A percentile compares a stretch with the other conserved stretches of the same genome.
Evolutionary conservation across 306 rosid genomes (phyloP).

Genomic region (Dalbergia oliveri): DNA sequence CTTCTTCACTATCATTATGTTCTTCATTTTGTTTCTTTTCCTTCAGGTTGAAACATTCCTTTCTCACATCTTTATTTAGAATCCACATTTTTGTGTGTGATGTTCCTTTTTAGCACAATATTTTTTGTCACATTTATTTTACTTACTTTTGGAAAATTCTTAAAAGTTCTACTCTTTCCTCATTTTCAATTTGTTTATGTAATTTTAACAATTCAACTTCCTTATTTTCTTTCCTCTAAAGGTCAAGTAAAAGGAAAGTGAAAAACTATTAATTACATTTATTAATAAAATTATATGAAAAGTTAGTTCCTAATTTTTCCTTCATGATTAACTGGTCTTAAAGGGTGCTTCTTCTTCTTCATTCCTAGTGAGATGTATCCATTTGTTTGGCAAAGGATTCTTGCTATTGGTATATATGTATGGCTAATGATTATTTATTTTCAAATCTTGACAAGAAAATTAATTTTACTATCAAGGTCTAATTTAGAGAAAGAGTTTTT

Average conservation of each 20-base stretch:
- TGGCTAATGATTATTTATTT: no score
- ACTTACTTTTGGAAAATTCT: no score
- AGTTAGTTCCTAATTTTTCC: background rate
- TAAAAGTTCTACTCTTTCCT: no score
- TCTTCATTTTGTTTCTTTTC: background rate
- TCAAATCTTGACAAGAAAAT: no score
- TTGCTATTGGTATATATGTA: no score
- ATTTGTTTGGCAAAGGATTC: no score
- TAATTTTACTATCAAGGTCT: background rate
- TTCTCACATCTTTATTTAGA: background rate
- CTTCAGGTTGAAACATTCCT: background rate
- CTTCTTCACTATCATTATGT: background rate
- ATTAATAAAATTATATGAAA: no score
- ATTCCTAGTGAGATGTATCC: no score
- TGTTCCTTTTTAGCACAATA: background rate
- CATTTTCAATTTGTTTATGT: no score
- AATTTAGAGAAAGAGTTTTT: no score
- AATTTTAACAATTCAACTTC: background rate
- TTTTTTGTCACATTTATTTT: background rate
- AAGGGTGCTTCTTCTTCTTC: background rate
- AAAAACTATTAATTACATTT: no score
- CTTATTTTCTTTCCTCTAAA: background rate
- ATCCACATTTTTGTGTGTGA: background rate
- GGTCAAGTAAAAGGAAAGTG: background rate
- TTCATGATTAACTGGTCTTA: no score